Evolutionary conservation across 768 basidiomycete genomes (phyloP), one percentile per base, ranked within the genome.

Genomic region (Goffeauzyma gilvescens): DNA sequence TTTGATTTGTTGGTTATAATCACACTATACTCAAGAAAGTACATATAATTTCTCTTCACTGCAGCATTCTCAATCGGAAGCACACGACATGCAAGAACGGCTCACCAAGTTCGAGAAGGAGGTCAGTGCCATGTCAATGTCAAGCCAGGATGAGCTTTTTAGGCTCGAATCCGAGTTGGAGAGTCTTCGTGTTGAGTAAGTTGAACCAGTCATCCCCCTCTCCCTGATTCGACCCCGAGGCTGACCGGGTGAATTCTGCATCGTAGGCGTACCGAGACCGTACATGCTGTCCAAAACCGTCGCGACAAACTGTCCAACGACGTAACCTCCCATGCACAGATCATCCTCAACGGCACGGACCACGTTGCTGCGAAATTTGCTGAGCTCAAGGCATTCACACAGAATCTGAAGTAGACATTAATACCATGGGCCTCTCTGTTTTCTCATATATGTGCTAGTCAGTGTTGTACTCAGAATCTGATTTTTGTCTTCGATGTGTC

Each of bases 141-240:
- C 50, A 18, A 59, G 53, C 32, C 55, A 60, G 25, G 55, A 65
- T 41, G 56, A 58, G 15, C 52, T 65, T n/a, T 36, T 58, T 31
- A 49, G 48, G 13, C 35, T 53, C 14, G 52, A 62, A 37, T 52
- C 54, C 0, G 54, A 60, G 45, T 45, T 65, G 9, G 61, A 63
- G 38, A 51, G 52, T 14, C 53, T 53, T 24, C 49, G 50, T 32
- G 57, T 63, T 21, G 57, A 46, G 64, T 65, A 36, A 40, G 59
- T 58, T n/a, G 27, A 1, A 30, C 14, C 18, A 5, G 25, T 36
- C 21, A 31, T 41, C 21, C 39, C 31, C 6, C 9, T 13, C 32
- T 12, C 23, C 15, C 13, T 3, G 26, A 42, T 13, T 30, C 20
- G 6, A n/a, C n/a, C n/a, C n/a, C n/a, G n/a, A n/a, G 25, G 24